Percentiles rank a stretch among this genome's conserved stretches.
Evolutionary conservation across 2,329 filamentous ascomycete genomes (phyloP).

Genomic region (Onygena corvina): DNA sequence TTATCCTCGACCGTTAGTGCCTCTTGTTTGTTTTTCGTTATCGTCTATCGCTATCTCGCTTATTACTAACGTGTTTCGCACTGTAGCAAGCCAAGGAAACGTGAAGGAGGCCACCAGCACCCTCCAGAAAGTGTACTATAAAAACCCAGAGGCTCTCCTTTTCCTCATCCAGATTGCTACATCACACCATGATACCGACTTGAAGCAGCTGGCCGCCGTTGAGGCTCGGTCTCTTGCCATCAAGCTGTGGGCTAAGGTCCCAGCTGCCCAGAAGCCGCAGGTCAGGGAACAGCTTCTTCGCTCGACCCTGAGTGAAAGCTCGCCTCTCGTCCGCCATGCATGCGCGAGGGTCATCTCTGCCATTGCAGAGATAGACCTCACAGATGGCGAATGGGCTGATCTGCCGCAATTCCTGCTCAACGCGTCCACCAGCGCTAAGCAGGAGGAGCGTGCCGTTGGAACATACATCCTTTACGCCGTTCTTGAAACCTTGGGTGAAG

Average conservation of each 20-base stretch:
- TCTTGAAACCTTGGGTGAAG: conserved; percentile 73
- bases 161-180: conserved; percentile 80
- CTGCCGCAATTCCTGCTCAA: conserved; percentile 68
- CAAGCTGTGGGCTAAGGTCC: conserved; percentile 73
- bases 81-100: conserved; percentile 68
- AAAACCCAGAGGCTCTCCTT: conserved; percentile 68
- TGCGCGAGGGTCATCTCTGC: conserved; percentile 77
- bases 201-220: conserved; percentile 84
- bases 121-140: conserved; percentile 89
- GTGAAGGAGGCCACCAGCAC: conserved; percentile 83
- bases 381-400: conserved; percentile 73
- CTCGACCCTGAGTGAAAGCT: conserved; percentile 67
- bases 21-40: conserved; percentile 1
- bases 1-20: conserved; percentile 70
- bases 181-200: conserved; percentile 56
- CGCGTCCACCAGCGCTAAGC: conserved; percentile 61
- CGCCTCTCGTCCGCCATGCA: conserved; percentile 67
- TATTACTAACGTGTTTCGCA: conserved; percentile 14
- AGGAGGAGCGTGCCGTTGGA: conserved; percentile 74
- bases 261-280: conserved; percentile 62
- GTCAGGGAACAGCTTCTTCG: conserved; percentile 75
- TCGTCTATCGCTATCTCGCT: conserved; percentile 7
- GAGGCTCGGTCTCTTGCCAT: conserved; percentile 71
- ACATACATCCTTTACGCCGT: conserved; percentile 89
- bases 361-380: conserved; percentile 74